Evolutionary conservation across 2,329 filamentous ascomycete genomes (phyloP).

Genomic region (Fusarium poae): DNA sequence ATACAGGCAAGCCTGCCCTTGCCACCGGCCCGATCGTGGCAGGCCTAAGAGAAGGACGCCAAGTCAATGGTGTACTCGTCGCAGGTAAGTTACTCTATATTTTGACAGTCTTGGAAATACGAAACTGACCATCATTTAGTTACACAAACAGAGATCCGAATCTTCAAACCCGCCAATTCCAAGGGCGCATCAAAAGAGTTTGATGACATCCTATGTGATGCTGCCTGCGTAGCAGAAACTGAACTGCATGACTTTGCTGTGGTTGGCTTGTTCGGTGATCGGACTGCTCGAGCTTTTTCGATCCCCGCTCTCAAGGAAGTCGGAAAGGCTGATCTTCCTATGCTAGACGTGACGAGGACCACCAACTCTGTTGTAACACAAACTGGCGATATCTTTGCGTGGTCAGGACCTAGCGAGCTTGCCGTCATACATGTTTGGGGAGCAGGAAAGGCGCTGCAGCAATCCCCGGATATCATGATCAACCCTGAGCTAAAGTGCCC

Average conservation of each 20-base stretch:
- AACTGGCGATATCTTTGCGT: constrained; percentile 86
- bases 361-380: constrained; percentile 77
- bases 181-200: constrained; percentile 96
- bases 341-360: constrained; percentile 81
- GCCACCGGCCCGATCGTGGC: constrained; percentile 82
- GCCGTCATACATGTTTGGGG: constrained; percentile 89
- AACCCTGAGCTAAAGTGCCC: constrained; percentile 82
- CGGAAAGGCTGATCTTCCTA: constrained; percentile 73
- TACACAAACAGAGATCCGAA: constrained; percentile 79
- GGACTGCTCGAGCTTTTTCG: constrained; percentile 81
- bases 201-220: constrained; percentile 84
- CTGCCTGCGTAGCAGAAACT: constrained; percentile 80
- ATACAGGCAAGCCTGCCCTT: constrained; percentile 79
- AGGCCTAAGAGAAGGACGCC: constrained; percentile 79
- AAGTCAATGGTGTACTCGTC: constrained; percentile 84
- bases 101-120: too few species aligned
- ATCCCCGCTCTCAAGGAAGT: constrained; percentile 92
- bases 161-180: constrained; percentile 85
- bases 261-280: constrained; percentile 87
- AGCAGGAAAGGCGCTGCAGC: constrained; percentile 73
- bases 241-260: constrained; percentile 82
- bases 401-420: constrained; percentile 89
- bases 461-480: constrained; percentile 77
- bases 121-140: constrained; percentile 59
- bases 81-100: constrained; percentile 66